Base-by-base conservation (phyloP, 2,329 filamentous ascomycete species). In the Kalmusia sp. region DNA sequence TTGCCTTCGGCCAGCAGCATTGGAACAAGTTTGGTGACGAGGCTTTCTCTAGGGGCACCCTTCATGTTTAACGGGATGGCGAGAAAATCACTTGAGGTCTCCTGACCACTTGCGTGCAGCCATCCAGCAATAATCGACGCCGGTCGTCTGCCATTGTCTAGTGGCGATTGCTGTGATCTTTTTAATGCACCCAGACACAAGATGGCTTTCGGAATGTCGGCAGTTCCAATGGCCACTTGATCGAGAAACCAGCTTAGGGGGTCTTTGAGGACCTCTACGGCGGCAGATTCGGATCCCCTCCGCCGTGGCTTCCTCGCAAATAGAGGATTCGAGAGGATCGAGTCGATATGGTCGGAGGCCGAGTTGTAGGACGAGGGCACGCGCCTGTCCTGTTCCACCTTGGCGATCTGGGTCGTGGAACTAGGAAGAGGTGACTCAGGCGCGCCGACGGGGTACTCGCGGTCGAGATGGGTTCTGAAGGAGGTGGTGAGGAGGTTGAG, bases 391-490 rank as follows among this genome's bases (percentile, higher is more conserved):
- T 63, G 52, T 52, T 50, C 34, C 11, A 40, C 41, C 24, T 27
- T 14, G 8, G 19, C 50, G 6, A 47, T 45, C 8, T 52, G 56
- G n/a, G 39, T 58, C 39, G 55, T 57, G 19, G 43, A 49, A 31
- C 27, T 41, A 12, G 24, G 14, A 24, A 28, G 43, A 19, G 30
- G 37, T 7, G 35, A 24, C 17, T 66, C 63, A 21, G 57, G 24
- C 6, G 56, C 15, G 7, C 53, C 30, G 11, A 67, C 27, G 27
- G 80, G 82, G 71, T 87, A 82, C 53, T 83, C 80, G 48, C 76
- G 78, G 63, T 89, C 85, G 35, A 89, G 80, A 53, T 88, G 84
- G 44, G 80, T 77, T 59, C 84, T 80, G 69, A 89, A 89, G 11
- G 85, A 88, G 34, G 79, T 80, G 19, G 84, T 87, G 58, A 89